A percentile compares a stretch with the other conserved stretches of the same genome.
These are phyloP conservation scores for Novymonas esmeraldas DNA, from an alignment of 208 protist species.

Conservation along the genomic window DNA sequence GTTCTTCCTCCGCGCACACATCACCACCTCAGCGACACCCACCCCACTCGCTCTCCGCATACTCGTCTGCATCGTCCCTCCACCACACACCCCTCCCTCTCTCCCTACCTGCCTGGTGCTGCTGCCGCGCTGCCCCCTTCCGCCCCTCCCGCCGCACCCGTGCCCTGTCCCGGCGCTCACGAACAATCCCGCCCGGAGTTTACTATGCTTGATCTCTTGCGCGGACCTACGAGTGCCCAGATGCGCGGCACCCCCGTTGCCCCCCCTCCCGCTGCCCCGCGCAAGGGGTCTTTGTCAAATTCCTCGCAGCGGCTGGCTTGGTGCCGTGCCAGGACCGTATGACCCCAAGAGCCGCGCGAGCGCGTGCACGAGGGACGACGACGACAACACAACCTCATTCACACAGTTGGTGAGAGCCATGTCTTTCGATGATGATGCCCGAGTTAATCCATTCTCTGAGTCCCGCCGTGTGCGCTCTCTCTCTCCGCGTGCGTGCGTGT, in stretches of 20 bases:
- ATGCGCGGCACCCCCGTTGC: slow-evolving; percentile 10
- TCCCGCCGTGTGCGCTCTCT: slow-evolving; percentile 8
- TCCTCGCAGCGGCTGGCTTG: slow-evolving; percentile 31
- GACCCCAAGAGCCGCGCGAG: slow-evolving; percentile 16
- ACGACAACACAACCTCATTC: slow-evolving; percentile 39
- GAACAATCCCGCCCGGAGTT: slow-evolving; percentile 76
- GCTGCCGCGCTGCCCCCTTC: background rate
- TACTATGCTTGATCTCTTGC: slow-evolving; percentile 56
- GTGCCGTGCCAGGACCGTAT: slow-evolving; percentile 34
- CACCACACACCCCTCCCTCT: background rate
- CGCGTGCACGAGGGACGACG: slow-evolving; percentile 15
- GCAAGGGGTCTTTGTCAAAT: slow-evolving; percentile 26
- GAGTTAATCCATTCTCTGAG: slow-evolving; percentile 60
- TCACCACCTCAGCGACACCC: no score
- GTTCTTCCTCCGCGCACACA: no score
- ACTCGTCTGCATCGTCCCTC: no score
- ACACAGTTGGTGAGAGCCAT: slow-evolving; percentile 51
- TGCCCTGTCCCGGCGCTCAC: slow-evolving; percentile 31
- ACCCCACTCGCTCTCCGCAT: no score
- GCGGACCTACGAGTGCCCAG: slow-evolving; percentile 70
- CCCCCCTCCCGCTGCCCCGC: background rate
- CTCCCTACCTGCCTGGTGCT: background rate
- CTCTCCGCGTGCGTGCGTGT: background rate
- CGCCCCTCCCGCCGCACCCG: no score
- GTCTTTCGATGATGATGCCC: slow-evolving; percentile 39